Evolutionary conservation across 2,329 filamentous ascomycete species (phyloP), one percentile per base, ranked within the genome.

Genomic region (Paracorniculantispora psalliotae): DNA sequence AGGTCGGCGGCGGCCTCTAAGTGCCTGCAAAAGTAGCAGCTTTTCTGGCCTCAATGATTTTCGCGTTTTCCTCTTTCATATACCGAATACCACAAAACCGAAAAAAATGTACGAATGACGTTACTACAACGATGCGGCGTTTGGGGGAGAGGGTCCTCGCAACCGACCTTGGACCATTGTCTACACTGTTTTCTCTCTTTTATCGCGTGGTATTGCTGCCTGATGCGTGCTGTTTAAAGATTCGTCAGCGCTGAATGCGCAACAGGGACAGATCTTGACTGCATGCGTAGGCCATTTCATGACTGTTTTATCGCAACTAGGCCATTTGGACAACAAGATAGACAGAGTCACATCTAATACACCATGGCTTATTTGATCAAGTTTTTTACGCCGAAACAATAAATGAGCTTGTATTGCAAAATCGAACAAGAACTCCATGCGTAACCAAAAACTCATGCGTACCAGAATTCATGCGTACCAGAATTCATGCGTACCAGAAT

Each of bases 1-100:
- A 99, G 78, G 94, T 97, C 62, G 94, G 94, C 61, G 93, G 56
- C 28, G 41, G 21, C 48, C 19, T 52, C 30, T 47, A 52, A 33
- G 44, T 5, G 7, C 19, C 28, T 21, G 28, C n/a, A 15, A 21
- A 44, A 25, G 44, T 9, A 21, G 46, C 13, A 58, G 5, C 43
- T 26, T 9, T 47, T 35, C 13, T 39, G 10, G 30, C 10, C 33
- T n/a, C 21, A 21, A 39, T 10, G 12, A 10, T 30, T 39, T n/a
- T 21, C 17, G 33, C 44, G 39, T 6, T 46, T 25, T 12, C 2
- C 19, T 26, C 10, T 46, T 35, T 10, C 26, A 17, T 9, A n/a
- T 19, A 37, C 43, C 28, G 37, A 53, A 25, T n/a, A 55, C 13
- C 39, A 28, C 39, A 23, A 51, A 35, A 51, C 37, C 48, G 23